A percentile compares a stretch with the other conserved stretches of the same genome.
phyloP scores from a whole-genome alignment of 306 rosid genomes.

The Castanea crenata region DNA sequence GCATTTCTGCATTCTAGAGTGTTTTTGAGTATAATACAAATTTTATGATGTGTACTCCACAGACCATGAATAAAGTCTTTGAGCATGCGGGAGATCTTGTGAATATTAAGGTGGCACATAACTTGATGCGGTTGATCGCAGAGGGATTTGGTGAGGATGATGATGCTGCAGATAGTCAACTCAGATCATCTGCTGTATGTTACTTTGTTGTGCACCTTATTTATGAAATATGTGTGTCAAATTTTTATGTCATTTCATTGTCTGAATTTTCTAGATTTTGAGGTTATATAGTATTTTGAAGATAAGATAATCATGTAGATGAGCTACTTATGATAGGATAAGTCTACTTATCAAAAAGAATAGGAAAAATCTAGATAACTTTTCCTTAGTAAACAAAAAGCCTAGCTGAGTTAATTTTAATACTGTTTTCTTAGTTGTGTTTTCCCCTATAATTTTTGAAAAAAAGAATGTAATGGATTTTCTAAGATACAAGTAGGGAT shows the following conservation, averaged over 20 bases:
- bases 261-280: neutral
- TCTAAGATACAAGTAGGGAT: neutral
- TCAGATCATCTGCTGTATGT: slow-evolving; percentile 98
- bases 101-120: slow-evolving; percentile 94
- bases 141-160: slow-evolving; percentile 98
- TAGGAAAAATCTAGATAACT: neutral
- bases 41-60: slow-evolving; percentile 25
- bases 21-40: neutral
- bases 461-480: no score
- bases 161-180: slow-evolving; percentile 72
- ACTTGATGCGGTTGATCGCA: slow-evolving; percentile 93
- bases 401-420: no score
- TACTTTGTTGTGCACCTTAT: slow-evolving; percentile 24
- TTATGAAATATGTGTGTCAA: neutral
- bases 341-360: neutral
- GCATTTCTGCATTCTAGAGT: slow-evolving; percentile 12
- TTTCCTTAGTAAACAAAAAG: neutral
- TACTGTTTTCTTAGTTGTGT: neutral
- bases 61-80: slow-evolving; percentile 99
- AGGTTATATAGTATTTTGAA: neutral
- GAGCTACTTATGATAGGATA: neutral
- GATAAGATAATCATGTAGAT: neutral
- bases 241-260: neutral
- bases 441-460: neutral
- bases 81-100: slow-evolving; percentile 99